Conservation (phyloP, 768 basidiomycete genomes). For the Candolleomyces eurysporus region DNA sequence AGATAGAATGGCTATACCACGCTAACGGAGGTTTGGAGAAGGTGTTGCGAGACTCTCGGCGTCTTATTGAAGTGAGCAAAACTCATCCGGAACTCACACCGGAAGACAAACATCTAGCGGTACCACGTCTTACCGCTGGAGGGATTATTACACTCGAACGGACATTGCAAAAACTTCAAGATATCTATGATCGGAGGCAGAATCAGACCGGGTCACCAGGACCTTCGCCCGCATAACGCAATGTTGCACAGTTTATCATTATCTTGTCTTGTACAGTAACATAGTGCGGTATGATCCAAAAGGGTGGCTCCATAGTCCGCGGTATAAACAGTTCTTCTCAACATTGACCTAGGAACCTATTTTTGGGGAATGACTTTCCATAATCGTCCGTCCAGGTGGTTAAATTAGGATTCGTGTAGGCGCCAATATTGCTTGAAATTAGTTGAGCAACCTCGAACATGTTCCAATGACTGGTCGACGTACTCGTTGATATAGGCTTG, state of each 20-base stretch:
- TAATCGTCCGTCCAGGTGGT: conserved; percentile 73
- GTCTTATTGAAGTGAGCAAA: conserved; percentile 69
- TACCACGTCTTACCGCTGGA: conserved; percentile 77
- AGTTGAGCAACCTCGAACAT: not conserved
- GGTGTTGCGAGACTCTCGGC: conserved; percentile 60
- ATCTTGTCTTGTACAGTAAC: no score
- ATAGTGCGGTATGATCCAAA: no score
- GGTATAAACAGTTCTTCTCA: conserved; percentile 23
- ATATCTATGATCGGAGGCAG: conserved; percentile 26
- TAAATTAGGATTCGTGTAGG: conserved; percentile 81
- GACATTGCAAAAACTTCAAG: conserved; percentile 66
- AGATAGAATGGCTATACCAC: conserved; percentile 75
- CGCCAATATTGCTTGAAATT: conserved; percentile 46
- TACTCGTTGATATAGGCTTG: conserved; percentile 74
- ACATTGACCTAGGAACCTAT: conserved; percentile 57
- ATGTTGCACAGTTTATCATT: not conserved
- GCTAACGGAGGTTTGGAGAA: conserved; percentile 61
- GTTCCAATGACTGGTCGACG: conserved; percentile 17
- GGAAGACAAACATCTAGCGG: conserved; percentile 46
- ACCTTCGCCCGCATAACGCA: not conserved
- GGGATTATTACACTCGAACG: conserved; percentile 77
- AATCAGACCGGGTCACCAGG: not conserved
- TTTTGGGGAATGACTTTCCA: conserved; percentile 69
- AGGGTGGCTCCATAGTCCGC: no score
- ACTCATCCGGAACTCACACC: conserved; percentile 24